Evolutionary conservation across 2,329 filamentous ascomycete species (phyloP).

Genomic region (Plectosphaerella cucumerina): DNA sequence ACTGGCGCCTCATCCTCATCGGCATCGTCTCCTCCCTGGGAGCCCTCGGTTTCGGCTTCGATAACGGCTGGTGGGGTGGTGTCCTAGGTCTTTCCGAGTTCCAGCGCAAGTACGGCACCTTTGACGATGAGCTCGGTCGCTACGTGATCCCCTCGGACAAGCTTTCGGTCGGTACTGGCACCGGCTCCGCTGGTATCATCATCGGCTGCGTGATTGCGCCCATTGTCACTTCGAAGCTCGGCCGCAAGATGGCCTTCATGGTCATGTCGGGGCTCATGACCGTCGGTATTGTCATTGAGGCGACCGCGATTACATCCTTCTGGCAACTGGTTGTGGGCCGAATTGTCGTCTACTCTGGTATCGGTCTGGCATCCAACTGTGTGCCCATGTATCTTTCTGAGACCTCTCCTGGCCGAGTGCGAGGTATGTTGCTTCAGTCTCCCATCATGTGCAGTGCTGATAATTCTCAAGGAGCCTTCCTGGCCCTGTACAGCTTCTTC

Average conservation of each 20-base stretch:
- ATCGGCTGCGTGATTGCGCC: conserved; percentile 7
- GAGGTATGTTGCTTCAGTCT: not conserved
- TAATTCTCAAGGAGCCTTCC: not conserved
- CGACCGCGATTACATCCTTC: conserved; percentile 6
- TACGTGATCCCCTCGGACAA: not conserved
- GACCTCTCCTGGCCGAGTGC: not conserved
- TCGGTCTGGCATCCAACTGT: conserved; percentile 2
- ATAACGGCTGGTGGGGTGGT: conserved; percentile 3
- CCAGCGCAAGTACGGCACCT: conserved; percentile 1
- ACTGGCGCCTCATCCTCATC: conserved; percentile 3
- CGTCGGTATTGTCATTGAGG: conserved; percentile 5
- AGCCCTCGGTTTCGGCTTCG: conserved; percentile 1
- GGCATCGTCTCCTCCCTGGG: not conserved
- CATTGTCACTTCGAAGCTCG: conserved; percentile 3
- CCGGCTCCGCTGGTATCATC: conserved; percentile 2
- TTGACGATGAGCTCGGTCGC: not conserved
- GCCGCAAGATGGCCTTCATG: conserved; percentile 7
- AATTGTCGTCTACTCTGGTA: conserved; percentile 6
- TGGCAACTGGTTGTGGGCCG: conserved; percentile 8
- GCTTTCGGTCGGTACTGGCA: conserved; percentile 1
- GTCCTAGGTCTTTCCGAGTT: not conserved
- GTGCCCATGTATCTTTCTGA: conserved; percentile 1
- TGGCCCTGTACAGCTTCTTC: conserved; percentile 6
- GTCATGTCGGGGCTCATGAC: conserved; percentile 4
- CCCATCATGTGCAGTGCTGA: no score